phyloP scores from a whole-genome alignment of 495 filamentous ascomycete species.

The Jackrogersella minutella region DNA sequence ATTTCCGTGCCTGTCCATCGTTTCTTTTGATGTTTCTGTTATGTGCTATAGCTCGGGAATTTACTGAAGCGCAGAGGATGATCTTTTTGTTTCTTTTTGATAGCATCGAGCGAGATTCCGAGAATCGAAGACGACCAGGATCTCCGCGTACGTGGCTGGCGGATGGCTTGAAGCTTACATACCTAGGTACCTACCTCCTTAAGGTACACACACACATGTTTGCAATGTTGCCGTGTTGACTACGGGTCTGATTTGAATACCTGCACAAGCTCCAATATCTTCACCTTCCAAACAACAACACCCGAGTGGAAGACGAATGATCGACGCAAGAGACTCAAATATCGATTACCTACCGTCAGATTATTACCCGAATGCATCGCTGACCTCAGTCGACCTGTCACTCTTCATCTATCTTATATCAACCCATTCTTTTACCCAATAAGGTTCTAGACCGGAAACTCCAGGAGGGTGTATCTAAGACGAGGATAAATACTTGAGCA shows the following conservation, averaged over 20 bases:
- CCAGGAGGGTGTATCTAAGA: neutral
- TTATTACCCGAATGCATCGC: conserved; percentile 4
- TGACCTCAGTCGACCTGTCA: conserved; percentile 3
- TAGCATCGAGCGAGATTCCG: neutral
- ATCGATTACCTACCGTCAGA: no score
- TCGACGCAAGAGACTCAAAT: neutral
- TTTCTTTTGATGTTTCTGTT: conserved; percentile 21
- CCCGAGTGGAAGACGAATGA: conserved; percentile 7
- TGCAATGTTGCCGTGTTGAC: conserved; percentile 11
- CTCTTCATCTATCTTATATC: neutral
- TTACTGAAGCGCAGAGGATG: neutral
- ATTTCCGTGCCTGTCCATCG: conserved; percentile 14
- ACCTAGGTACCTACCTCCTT: no score
- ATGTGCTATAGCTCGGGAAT: neutral
- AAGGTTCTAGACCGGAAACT: neutral
- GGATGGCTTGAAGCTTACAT: no score
- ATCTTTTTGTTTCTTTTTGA: conserved; percentile 6
- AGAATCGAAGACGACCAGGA: neutral
- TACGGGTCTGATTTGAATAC: neutral
- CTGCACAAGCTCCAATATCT: conserved; percentile 4
- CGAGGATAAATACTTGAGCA: neutral
- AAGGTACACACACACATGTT: conserved; percentile 7
- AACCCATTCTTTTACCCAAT: conserved; percentile 6
- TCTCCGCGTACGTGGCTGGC: neutral
- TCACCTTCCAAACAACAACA: conserved; percentile 18